Base-by-base conservation (phyloP, 192 early-diverging fungal genomes). In the Diversispora eburnea region DNA sequence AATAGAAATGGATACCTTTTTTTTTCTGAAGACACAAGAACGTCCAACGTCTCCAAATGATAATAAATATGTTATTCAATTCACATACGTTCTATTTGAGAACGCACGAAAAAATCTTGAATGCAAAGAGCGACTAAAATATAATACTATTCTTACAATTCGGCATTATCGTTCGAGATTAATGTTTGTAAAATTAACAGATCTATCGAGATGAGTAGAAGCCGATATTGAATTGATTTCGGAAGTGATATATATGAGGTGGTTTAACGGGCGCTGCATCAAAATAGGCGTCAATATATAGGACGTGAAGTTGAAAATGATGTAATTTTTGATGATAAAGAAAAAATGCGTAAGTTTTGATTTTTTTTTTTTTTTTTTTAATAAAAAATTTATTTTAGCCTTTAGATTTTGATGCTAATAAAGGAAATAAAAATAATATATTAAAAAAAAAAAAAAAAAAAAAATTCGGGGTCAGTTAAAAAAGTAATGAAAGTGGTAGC, bases 111-210 rank as follows among this genome's bases (percentile, higher is more conserved):
- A 33, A 33, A 33, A 33, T 33, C 25, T 33, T 33, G 25, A 33
- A 2, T 33, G 25, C 25, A 33, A 33, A 33, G 25, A 33, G 25
- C 25, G 25, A 33, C 25, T 33, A 33, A 33, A 33, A 17, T 55
- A 55, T 55, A 55, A n/a, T 19, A 55, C 54, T 55, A 19, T 55
- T 55, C 54, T n/a, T 55, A 55, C 54, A 58, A 58, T 22, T 25
- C 57, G 57, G 20, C n/a, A 58, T 22, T 58, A 22, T 22, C 10
- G 57, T 58, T 58, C 57, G 57, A 58, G 25, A 58, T 58, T 58
- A 58, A 58, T 58, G 57, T 58, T 58, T 58, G 25, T 58, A 56
- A 19, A 58, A 22, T 58, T 58, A 58, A 58, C 25, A 8, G 25
- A 22, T 22, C 25, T 1, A 19, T 56, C 13, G 17, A 9, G 20